Conservation (phyloP, 148 eudicot species). For the Vaccinium corymbosum region DNA sequence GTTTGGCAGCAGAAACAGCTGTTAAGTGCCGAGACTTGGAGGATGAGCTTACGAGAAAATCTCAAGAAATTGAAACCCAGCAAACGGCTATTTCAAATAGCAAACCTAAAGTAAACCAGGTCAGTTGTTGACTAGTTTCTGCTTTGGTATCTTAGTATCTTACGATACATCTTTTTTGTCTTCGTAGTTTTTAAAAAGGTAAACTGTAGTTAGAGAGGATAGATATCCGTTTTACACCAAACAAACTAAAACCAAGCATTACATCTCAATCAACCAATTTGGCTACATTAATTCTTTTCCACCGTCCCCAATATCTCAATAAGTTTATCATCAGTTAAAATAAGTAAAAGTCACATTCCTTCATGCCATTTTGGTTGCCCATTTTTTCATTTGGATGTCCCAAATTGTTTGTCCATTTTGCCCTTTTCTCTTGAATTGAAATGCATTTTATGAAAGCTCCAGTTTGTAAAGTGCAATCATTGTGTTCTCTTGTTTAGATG, state of each 20-base stretch:
- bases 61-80: constrained; percentile 42
- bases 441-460: not conserved
- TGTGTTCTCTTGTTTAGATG: not conserved
- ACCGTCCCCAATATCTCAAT: not conserved
- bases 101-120: constrained; percentile 54
- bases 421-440: not conserved
- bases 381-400: not conserved
- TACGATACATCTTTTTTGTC: not conserved
- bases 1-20: constrained; percentile 34
- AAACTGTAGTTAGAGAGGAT: not conserved
- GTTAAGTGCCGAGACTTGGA: constrained; percentile 47
- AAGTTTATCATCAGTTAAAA: not conserved
- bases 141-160: not conserved
- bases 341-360: not conserved
- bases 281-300: not conserved
- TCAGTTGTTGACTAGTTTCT: not conserved
- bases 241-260: not conserved
- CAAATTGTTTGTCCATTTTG: not conserved
- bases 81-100: constrained; percentile 23
- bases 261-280: not conserved
- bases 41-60: constrained; percentile 40
- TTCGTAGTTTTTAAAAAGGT: not conserved
- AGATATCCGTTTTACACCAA: not conserved
- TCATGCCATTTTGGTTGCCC: not conserved
- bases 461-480: not conserved